phyloP scores from a whole-genome alignment of 345 rosid species.

The Atalantia buxifolia region DNA sequence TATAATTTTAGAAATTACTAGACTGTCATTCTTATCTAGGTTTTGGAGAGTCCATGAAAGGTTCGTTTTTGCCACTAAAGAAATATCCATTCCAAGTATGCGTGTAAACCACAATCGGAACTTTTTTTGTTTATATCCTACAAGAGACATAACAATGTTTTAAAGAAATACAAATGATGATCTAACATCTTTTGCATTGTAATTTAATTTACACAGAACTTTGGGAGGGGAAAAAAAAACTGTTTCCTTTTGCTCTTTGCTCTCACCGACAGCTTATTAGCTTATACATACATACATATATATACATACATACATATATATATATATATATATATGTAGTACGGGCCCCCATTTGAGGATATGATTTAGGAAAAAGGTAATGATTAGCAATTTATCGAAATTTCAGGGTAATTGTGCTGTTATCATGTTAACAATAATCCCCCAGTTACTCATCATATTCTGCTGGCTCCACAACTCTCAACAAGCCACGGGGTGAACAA shows the following conservation, averaged over 20 bases:
- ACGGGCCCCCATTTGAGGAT: not conserved
- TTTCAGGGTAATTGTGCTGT: not conserved
- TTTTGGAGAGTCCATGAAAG: not conserved
- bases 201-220: not conserved
- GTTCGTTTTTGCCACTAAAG: not conserved
- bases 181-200: not conserved
- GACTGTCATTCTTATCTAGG: no score
- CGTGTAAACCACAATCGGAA: not conserved
- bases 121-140: not conserved
- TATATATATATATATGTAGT: no score
- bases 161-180: not conserved
- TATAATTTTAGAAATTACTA: not conserved
- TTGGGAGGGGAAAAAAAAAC: no score
- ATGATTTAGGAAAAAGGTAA: not conserved
- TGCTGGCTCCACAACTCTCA: slow-evolving; percentile 11
- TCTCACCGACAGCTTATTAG: no score
- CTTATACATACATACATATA: no score
- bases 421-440: not conserved
- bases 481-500: not conserved
- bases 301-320: no score
- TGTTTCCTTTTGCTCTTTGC: no score
- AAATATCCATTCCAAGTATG: not conserved
- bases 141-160: not conserved
- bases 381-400: slow-evolving; percentile 1
- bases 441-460: not conserved